Evolutionary conservation across 1,284 basidiomycete genomes (phyloP).

Genomic region (Ustilago crameri): DNA sequence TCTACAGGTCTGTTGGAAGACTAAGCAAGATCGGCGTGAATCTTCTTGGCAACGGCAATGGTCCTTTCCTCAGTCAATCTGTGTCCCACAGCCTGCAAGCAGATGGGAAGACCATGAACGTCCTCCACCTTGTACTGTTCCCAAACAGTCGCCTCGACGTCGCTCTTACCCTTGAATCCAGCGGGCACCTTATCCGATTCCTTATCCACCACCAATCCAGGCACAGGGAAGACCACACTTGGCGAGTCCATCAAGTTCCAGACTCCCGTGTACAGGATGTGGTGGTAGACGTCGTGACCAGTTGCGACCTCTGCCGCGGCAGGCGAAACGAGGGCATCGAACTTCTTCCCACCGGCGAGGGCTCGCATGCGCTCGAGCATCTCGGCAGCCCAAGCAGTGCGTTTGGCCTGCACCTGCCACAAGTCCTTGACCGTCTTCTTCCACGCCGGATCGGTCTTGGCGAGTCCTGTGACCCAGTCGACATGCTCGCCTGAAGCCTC

Average conservation of each 20-base stretch:
- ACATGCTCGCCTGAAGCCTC: slow-evolving; percentile 38
- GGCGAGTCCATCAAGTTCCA: slow-evolving; percentile 58
- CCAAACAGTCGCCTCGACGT: slow-evolving; percentile 37
- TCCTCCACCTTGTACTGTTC: slow-evolving; percentile 41
- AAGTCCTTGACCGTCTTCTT: slow-evolving; percentile 29
- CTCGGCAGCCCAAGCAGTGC: slow-evolving; percentile 38
- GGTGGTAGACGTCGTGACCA: slow-evolving; percentile 40
- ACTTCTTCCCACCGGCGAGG: slow-evolving; percentile 14
- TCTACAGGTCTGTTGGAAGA: not conserved
- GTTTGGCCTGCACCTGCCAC: slow-evolving; percentile 44
- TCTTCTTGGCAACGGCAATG: slow-evolving; percentile 37
- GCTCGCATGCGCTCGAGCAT: slow-evolving; percentile 29
- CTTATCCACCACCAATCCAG: slow-evolving; percentile 23
- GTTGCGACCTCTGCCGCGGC: slow-evolving; percentile 42
- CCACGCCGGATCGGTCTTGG: slow-evolving; percentile 7
- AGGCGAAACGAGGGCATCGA: slow-evolving; percentile 47
- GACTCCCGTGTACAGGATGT: slow-evolving; percentile 51
- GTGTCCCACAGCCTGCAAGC: slow-evolving; percentile 44
- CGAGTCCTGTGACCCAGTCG: slow-evolving; percentile 44
- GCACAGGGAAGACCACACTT: slow-evolving; percentile 32
- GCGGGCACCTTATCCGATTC: slow-evolving; percentile 9
- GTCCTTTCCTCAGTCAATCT: slow-evolving; percentile 43
- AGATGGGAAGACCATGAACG: slow-evolving; percentile 35
- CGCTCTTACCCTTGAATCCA: slow-evolving; percentile 9
- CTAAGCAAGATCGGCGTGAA: slow-evolving; percentile 28